These are phyloP conservation scores for Corrigiola litoralis DNA, from an alignment of 179 eudicot species.

Conservation along the genomic window DNA sequence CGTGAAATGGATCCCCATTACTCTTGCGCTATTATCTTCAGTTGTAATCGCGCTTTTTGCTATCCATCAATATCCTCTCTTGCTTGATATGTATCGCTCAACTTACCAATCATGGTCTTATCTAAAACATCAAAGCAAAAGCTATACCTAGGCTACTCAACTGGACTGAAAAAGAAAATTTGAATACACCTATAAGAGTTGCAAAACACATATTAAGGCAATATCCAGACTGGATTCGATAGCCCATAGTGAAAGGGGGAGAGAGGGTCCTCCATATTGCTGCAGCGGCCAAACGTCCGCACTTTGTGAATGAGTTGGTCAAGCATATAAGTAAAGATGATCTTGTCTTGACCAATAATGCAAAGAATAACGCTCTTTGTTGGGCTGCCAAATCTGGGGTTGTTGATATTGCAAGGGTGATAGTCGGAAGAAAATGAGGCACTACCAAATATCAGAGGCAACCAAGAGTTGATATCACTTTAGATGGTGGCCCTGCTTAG, in stretches of 20 bases:
- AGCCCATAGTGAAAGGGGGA: slow-evolving; percentile 11
- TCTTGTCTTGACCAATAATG: slow-evolving; percentile 7
- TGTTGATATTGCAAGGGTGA: slow-evolving; percentile 22
- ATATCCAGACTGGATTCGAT: slow-evolving; percentile 7
- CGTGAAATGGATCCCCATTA: no score
- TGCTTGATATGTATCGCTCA: no score
- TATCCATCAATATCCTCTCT: no score
- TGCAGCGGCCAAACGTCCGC: slow-evolving; percentile 13
- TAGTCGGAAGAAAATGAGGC: slow-evolving; percentile 5
- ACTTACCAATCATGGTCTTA: no score
- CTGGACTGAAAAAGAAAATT: no score
- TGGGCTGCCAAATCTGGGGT: slow-evolving; percentile 26
- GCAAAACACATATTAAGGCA: background rate
- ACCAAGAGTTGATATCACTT: slow-evolving; percentile 9
- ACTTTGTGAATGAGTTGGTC: slow-evolving; percentile 10
- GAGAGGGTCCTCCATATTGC: slow-evolving; percentile 21
- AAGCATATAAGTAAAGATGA: slow-evolving; percentile 1
- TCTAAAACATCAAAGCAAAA: no score
- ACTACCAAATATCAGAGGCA: slow-evolving; percentile 18
- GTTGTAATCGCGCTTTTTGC: no score
- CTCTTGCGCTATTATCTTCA: no score
- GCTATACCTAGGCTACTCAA: no score
- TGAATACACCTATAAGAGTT: no score
- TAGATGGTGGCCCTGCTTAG: slow-evolving; percentile 24
- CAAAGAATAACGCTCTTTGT: slow-evolving; percentile 24